Percentiles rank a stretch among this genome's conserved stretches.
These are phyloP conservation scores for Rhizophagus prolifer DNA, from an alignment of 192 early-diverging fungal genomes.

Conservation along the genomic window DNA sequence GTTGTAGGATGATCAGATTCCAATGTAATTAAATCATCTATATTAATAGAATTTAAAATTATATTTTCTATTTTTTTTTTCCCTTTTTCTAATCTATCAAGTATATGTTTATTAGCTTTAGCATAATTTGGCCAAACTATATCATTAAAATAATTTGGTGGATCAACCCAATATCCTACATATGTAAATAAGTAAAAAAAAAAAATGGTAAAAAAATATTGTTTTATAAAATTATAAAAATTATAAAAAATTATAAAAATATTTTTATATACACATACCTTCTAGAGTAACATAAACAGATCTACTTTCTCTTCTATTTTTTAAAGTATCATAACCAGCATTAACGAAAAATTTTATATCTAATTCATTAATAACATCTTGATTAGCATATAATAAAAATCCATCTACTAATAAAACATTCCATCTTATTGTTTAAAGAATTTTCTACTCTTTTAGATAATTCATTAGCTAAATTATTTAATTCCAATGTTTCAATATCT, in stretches of 20 bases:
- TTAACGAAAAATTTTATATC: slow-evolving; percentile 59
- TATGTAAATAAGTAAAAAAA: too few relatives aligned
- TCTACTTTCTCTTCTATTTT: slow-evolving; percentile 62
- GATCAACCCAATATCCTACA: slow-evolving; percentile 72
- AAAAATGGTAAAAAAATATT: too few relatives aligned
- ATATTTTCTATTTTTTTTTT: not conserved
- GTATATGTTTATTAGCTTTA: slow-evolving; percentile 43
- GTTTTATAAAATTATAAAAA: too few relatives aligned
- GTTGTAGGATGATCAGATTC: not conserved
- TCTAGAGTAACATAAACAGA: slow-evolving; percentile 73
- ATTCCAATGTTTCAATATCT: not conserved
- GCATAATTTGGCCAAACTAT: slow-evolving; percentile 79
- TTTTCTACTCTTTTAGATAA: not conserved
- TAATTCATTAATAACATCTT: slow-evolving; percentile 40
- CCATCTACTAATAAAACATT: slow-evolving; percentile 70
- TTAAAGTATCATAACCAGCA: slow-evolving; percentile 60
- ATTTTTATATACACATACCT: slow-evolving; percentile 47
- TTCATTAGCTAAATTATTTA: not conserved
- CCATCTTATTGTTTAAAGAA: slow-evolving; percentile 2
- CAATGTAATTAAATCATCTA: not conserved
- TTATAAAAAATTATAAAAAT: too few relatives aligned
- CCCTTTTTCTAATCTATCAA: not conserved
- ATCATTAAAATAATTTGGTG: slow-evolving; percentile 73
- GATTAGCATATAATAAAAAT: slow-evolving; percentile 71
- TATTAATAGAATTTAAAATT: not conserved